Percentiles rank a stretch among this genome's conserved stretches.
phyloP scores from a whole-genome alignment of 2,329 filamentous ascomycete species.

The Alternaria sp. region DNA sequence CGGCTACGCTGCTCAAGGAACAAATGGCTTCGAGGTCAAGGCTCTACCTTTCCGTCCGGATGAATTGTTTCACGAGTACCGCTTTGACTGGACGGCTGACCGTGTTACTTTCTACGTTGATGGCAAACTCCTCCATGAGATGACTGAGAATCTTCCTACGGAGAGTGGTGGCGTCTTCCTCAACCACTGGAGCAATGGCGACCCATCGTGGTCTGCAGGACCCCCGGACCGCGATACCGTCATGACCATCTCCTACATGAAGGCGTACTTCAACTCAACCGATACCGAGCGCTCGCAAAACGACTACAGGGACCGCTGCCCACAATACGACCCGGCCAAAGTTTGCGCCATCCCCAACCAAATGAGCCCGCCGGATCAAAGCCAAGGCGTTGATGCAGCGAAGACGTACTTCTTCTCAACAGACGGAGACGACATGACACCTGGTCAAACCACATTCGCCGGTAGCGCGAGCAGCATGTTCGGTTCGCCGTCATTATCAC shows the following conservation, averaged over 20 bases:
- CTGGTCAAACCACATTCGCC: conserved; percentile 41
- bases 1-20: conserved; percentile 70
- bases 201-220: conserved; percentile 73
- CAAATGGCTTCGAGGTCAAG: conserved; percentile 65
- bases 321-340: conserved; percentile 37
- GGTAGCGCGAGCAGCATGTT: conserved; percentile 30
- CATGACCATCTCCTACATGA: conserved; percentile 73
- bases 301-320: conserved; percentile 45
- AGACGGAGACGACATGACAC: conserved; percentile 35
- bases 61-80: conserved; percentile 75
- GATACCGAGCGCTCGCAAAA: conserved; percentile 39
- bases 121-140: conserved; percentile 63
- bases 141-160: conserved; percentile 66
- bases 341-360: conserved; percentile 50
- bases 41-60: conserved; percentile 73
- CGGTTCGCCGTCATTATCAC: conserved; percentile 27
- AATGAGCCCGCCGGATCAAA: conserved; percentile 40
- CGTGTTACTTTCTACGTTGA: conserved; percentile 75
- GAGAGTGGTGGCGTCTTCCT: conserved; percentile 72
- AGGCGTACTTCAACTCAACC: conserved; percentile 81
- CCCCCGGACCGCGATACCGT: conserved; percentile 70
- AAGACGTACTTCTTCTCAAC: conserved; percentile 51
- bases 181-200: conserved; percentile 81
- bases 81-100: conserved; percentile 74
- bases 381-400: conserved; percentile 34